Base-by-base conservation (phyloP, 208 protist genomes). In the Porcisia deanei region DNA sequence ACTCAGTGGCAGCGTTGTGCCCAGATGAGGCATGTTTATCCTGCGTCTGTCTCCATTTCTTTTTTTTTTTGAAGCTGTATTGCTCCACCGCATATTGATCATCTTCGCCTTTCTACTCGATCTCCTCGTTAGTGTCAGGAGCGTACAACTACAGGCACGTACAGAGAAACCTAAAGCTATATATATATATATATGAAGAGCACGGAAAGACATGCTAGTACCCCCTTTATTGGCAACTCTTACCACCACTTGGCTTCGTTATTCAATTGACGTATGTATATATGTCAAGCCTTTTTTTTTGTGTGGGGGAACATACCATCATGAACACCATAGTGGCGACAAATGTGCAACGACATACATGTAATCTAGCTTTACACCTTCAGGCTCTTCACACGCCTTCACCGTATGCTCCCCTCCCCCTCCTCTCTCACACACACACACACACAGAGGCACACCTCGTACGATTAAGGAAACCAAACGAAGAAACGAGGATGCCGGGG, bases 161-260 rank as follows among this genome's bases (percentile, higher is more conserved):
- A 77, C 63, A 74, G 16, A 81, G 30, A 52, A 6, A 74, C 43
- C 58, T 14, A 77, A 53, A 58, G 9, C 20, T 10, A 66, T 1
- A 70, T 22, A 60, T 22, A 60, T 2, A 76, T 16, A 57, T 5
- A 57, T 43, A 43, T 64, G 10, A 12, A 52, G 47, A 52, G 47
- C 8, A 52, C 5, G 10, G 10, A 52, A 52, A 5, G 47, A 52
- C 10, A 52, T 12, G 47, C 10, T 52, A 5, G 10, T 12, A 52
- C 47, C 47, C 10, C 10, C 47, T 52, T 12, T 12, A 5, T 12
- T 52, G 47, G 10, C 8, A 52, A 52, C 8, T 12, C 47, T 52
- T 12, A 12, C 47, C 47, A 52, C 47, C 47, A 12, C 47, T 52
- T 52, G 5, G 47, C 10, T 52, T 52, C 47, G 47, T 12, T 12